Evolutionary conservation across 2,329 filamentous ascomycete genomes (phyloP).

Genomic region (Aspergillus sp.): DNA sequence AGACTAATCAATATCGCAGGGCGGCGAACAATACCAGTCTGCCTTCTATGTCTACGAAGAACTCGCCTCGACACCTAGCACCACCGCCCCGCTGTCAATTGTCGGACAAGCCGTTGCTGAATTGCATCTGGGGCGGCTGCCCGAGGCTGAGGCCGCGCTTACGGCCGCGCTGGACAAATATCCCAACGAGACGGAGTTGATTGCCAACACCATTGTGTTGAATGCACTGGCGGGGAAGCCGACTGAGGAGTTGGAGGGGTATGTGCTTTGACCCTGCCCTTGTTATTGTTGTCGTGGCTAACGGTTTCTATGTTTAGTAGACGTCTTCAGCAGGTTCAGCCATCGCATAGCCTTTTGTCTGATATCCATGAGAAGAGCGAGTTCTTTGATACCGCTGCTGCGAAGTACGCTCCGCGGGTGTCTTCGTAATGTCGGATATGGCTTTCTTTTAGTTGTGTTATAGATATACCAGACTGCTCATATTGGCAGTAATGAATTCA

Average conservation of each 20-base stretch:
- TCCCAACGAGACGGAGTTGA: constrained; percentile 60
- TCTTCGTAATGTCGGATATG: constrained; percentile 16
- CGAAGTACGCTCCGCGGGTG: constrained; percentile 81
- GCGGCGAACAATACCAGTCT: constrained; percentile 91
- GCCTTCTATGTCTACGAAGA: constrained; percentile 98
- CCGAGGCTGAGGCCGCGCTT: constrained; percentile 81
- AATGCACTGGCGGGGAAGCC: constrained; percentile 70
- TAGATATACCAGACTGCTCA: constrained; percentile 1
- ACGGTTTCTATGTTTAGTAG: constrained; percentile 19
- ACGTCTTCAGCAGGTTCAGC: constrained; percentile 45
- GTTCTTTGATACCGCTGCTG: constrained; percentile 77
- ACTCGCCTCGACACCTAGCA: constrained; percentile 76
- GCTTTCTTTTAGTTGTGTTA: constrained; percentile 9
- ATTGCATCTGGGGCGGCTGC: constrained; percentile 76
- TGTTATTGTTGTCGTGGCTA: constrained; percentile 9
- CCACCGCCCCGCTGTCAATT: constrained; percentile 65
- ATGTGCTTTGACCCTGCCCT: constrained; percentile 27
- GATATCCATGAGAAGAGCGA: constrained; percentile 78
- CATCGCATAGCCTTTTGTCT: constrained; percentile 60
- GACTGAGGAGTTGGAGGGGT: constrained; percentile 54
- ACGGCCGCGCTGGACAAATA: constrained; percentile 71
- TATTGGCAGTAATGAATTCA: constrained; percentile 8
- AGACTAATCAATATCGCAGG: constrained; percentile 45
- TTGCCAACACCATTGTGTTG: constrained; percentile 77
- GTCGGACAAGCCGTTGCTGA: constrained; percentile 87